These are phyloP conservation scores for Ambrosia trifida DNA, from an alignment of 129 eudicot species.

Conservation along the genomic window DNA sequence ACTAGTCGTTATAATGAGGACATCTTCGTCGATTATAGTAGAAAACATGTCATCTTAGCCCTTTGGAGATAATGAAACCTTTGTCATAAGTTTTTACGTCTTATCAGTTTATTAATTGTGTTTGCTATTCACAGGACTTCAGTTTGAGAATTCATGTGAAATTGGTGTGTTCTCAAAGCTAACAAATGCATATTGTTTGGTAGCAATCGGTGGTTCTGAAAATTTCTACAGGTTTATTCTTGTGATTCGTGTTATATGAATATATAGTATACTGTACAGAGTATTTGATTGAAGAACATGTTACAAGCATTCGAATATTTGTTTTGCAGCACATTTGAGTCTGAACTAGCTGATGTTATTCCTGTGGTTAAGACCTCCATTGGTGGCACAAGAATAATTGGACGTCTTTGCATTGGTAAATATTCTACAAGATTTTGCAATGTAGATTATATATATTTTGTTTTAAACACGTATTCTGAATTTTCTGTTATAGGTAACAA, in stretches of 20 bases:
- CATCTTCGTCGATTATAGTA: neutral
- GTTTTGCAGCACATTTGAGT: slow-evolving; percentile 68
- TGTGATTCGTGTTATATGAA: no score
- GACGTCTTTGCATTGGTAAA: slow-evolving; percentile 84
- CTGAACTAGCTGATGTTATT: slow-evolving; percentile 78
- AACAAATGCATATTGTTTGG: no score
- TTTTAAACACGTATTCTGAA: slow-evolving; percentile 1
- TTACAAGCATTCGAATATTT: neutral
- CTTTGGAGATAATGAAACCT: neutral
- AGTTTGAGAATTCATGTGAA: no score
- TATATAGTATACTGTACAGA: no score
- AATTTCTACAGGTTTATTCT: no score
- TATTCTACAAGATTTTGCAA: neutral
- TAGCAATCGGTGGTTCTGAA: no score
- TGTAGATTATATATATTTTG: neutral
- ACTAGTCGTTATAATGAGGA: neutral
- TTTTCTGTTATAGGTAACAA: slow-evolving; percentile 38
- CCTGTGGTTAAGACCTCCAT: slow-evolving; percentile 97
- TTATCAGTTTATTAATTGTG: neutral
- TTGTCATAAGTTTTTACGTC: neutral
- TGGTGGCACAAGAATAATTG: slow-evolving; percentile 84
- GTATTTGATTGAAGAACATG: no score
- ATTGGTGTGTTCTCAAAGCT: no score
- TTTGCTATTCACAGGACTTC: no score
- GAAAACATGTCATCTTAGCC: neutral